phyloP scores from a whole-genome alignment of 75 land plant species.

The Chamaecyparis obtusa region DNA sequence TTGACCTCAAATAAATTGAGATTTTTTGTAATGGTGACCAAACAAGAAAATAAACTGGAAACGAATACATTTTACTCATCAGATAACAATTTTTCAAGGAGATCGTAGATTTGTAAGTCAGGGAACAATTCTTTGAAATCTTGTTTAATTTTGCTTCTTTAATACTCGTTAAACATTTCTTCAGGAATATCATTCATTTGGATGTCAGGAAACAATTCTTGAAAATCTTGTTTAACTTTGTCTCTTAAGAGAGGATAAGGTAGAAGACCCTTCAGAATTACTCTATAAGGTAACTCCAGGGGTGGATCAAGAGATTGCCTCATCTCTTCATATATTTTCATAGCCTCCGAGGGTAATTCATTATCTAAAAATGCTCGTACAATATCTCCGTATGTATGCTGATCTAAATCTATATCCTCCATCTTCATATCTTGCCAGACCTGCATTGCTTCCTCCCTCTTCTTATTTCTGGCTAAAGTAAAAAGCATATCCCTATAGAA shows the following conservation, averaged over 20 bases:
- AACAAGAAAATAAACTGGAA: background rate
- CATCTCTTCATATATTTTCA: conserved; percentile 75
- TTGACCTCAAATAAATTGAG: background rate
- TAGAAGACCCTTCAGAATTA: conserved; percentile 64
- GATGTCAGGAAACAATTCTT: conserved; percentile 63
- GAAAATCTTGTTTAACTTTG: conserved; percentile 62
- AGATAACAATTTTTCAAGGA: too few species aligned
- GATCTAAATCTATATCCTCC: conserved; percentile 68
- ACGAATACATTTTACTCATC: too few species aligned
- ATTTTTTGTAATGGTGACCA: background rate
- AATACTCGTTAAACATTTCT: conserved; percentile 29
- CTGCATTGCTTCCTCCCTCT: conserved; percentile 51
- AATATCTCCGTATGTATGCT: conserved; percentile 72
- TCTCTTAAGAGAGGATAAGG: conserved; percentile 62
- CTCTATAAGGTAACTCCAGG: conserved; percentile 52
- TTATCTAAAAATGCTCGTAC: conserved; percentile 63
- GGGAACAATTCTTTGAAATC: too few species aligned
- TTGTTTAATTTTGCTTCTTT: background rate
- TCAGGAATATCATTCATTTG: conserved; percentile 61
- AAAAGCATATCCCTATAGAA: conserved; percentile 88
- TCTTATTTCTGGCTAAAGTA: conserved; percentile 73
- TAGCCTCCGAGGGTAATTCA: conserved; percentile 56
- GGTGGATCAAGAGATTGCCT: conserved; percentile 63
- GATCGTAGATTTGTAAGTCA: too few species aligned
- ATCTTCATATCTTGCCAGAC: conserved; percentile 62